Evolutionary conservation across 23 red algal genomes (phyloP), one percentile per base, ranked within the genome.

Genomic region (Gracilaria gracilis): DNA sequence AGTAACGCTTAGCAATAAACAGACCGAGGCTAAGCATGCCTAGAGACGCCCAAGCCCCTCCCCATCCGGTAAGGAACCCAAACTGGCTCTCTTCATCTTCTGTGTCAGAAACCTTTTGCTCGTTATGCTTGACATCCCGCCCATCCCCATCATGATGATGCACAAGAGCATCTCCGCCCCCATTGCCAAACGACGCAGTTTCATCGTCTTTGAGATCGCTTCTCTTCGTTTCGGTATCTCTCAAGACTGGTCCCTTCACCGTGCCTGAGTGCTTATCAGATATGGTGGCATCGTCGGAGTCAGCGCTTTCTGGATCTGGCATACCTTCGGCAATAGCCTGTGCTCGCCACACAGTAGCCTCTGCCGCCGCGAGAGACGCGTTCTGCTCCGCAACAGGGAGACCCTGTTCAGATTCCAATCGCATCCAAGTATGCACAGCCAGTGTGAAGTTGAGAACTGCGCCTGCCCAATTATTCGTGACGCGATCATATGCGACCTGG

Each of bases 401-500:
- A 19, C 87, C 87, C 9, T 42, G 50, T 46, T 71, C 57, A 38
- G 25, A 23, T 50, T 90, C 87, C 37, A 90, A 65, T 11, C 17
- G 39, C 37, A 57, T 81, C 87, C 87, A 90, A 69, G 57, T 66
- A n/a, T 81, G 74, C 54, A 90, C 87, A 23, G 87, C 87, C 1
- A 42, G 32, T 9, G 87, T 46, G 36, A 90, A 90, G 31, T 90
- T 90, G 35, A 90, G 74, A 12, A 90, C 87, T 23, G 87, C 87
- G 11, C 58, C 44, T 28, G 87, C 71, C 87, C 87, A 90, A 57
- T 90, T 90, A 15, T 90, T 35, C 2, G 77, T 74, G 33, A 90
- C 51, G 24, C 87, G 87, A 29, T 90, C 76, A 40, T 67, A 90
- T 32, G 24, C 74, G 4, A 19, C 55, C 25, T 78, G 35, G 34